Evolutionary conservation across 768 basidiomycete genomes (phyloP), one percentile per base, ranked within the genome.

Genomic region (Lentinula guzmanii): DNA sequence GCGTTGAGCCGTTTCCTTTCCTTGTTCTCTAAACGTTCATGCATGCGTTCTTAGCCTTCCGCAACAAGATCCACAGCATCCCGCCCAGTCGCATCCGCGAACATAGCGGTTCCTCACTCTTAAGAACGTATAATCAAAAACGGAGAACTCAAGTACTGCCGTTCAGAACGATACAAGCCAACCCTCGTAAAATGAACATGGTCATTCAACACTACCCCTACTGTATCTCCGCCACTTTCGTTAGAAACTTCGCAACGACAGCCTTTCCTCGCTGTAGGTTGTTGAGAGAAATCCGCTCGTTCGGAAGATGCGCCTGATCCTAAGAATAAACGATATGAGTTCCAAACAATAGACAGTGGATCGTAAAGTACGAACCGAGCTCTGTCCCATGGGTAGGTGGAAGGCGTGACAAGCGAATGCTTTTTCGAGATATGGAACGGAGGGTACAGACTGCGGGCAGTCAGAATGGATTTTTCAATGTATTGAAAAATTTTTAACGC

Each of bases 321-420:
- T 90, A 65, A 43, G 58, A 43, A 16, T 41, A 43, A 45, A 52
- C 13, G 13, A 48, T 56, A 57, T 35, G 61, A 55, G 31, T 52
- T 48, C 63, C 57, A 28, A 42, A 55, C 34, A 61, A 56, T 31
- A 52, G 56, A 41, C 5, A 54, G 1, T 42, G 10, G 3, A 56
- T 52, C 28, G 13, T 28, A 13, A 35, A 42, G 16, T 1, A 76
- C 86, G 69, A 64, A 93, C 93, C 43, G 88, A 85, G 71, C 90
- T 91, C 70, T 96, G 93, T 0, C 96, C 97, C 75, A 99, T 86
- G 0, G 97, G 97, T 2, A 99, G 80, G 73, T 99, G 97, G 10
- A 98, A 79, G 18, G 93, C 93, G 52, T 86, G 89, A 60, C 94
- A 97, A 1, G 80, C 77, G 65, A 99, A 96, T 69, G 89, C 86